Evolutionary conservation across 768 basidiomycete species (phyloP).

Genomic region (Myochromella boudieri): DNA sequence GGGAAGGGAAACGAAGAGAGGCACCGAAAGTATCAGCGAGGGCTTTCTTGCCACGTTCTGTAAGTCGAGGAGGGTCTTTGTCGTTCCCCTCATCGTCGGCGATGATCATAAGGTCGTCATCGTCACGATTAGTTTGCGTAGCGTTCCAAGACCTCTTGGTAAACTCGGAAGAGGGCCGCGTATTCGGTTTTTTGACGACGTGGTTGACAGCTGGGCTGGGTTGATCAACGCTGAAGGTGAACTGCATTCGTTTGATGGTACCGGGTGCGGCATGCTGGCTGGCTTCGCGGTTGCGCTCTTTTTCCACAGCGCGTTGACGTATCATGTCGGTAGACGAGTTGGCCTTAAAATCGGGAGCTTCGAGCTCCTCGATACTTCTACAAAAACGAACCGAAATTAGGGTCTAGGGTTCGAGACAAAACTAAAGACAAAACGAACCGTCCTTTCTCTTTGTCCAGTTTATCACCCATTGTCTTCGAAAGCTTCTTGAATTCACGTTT

Average conservation of each 20-base stretch:
- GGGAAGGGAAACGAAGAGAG: slow-evolving; percentile 66
- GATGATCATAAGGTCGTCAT: slow-evolving; percentile 14
- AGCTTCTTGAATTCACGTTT: slow-evolving; percentile 91
- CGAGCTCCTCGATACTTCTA: slow-evolving; percentile 83
- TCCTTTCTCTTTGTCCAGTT: slow-evolving; percentile 91
- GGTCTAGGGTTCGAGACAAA: slow-evolving; percentile 30
- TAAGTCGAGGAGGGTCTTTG: slow-evolving; percentile 35
- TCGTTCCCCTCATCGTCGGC: slow-evolving; percentile 29
- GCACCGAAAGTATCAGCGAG: slow-evolving; percentile 16
- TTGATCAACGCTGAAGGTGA: slow-evolving; percentile 84
- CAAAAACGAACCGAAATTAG: slow-evolving; percentile 22
- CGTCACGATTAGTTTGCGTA: slow-evolving; percentile 28
- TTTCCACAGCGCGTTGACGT: slow-evolving; percentile 76
- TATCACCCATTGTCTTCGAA: slow-evolving; percentile 87
- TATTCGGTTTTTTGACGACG: slow-evolving; percentile 62
- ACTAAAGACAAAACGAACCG: slow-evolving; percentile 48
- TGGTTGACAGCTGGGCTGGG: slow-evolving; percentile 48
- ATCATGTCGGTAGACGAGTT: slow-evolving; percentile 81
- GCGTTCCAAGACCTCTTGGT: slow-evolving; percentile 43
- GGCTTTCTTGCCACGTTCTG: slow-evolving; percentile 25
- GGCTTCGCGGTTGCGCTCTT: slow-evolving; percentile 77
- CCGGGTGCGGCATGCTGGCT: slow-evolving; percentile 62
- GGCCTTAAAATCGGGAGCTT: slow-evolving; percentile 79
- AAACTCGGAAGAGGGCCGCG: slow-evolving; percentile 66
- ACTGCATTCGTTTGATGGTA: slow-evolving; percentile 86